Evolutionary conservation across 2,329 filamentous ascomycete genomes (phyloP).

Genomic region (Penicillium rolfsii): DNA sequence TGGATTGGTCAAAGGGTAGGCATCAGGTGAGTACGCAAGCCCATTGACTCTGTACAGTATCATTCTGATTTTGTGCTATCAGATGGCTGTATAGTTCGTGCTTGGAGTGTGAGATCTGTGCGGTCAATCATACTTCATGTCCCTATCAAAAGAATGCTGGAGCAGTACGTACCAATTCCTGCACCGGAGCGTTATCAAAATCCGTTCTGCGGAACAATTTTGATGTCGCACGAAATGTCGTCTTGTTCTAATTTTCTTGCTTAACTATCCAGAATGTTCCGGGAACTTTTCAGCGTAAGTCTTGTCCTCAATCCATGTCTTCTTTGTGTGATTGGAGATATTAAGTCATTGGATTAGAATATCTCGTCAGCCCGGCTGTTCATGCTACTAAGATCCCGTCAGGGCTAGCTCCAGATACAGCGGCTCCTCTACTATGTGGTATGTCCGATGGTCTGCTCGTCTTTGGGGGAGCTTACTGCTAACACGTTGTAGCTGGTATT

Average conservation of each 20-base stretch:
- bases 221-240: not conserved
- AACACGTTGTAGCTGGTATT: conserved; percentile 37
- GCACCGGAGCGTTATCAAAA: not conserved
- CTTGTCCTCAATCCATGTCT: not conserved
- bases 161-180: conserved; percentile 31
- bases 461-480: not conserved
- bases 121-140: conserved; percentile 44
- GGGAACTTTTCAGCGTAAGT: conserved; percentile 44
- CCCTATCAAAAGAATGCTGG: conserved; percentile 45
- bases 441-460: conserved; percentile 6
- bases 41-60: not conserved
- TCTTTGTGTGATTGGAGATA: not conserved
- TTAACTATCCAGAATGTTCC: conserved; percentile 36
- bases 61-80: not conserved
- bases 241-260: not conserved
- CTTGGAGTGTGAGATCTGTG: conserved; percentile 44
- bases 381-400: conserved; percentile 43
- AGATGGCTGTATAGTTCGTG: conserved; percentile 47
- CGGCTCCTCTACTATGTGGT: conserved; percentile 45
- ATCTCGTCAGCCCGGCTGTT: conserved; percentile 40
- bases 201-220: not conserved
- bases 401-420: conserved; percentile 36
- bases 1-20: conserved; percentile 40
- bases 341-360: conserved; percentile 29
- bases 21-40: conserved; percentile 32